Evolutionary conservation across 1,284 basidiomycete genomes (phyloP), one percentile per base, ranked within the genome.

Genomic region (Heliocybe sulcata): DNA sequence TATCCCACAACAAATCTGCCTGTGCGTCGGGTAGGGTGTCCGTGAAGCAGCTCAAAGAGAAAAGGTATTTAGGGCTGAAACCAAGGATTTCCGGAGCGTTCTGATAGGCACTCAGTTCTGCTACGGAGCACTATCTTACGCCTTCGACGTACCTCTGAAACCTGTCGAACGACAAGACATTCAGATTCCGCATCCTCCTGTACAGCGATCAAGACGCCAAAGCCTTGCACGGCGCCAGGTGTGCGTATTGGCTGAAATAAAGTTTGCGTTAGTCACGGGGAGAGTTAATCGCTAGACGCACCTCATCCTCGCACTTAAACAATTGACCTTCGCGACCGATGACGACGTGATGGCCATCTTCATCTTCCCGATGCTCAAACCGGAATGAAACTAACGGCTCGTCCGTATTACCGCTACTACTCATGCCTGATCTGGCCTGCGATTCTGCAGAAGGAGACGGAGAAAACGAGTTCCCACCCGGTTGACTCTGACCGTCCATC

Each of bases 201-300:
- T 1, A 94, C 71, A 0, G 83, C 90, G 51, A 95, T 79, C 16
- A 94, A 76, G 0, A 94, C 87, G 9, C 92, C 92, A 64, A 90
- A 96, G 0, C 85, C 85, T 70, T 96, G 92, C 0, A 94, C 81
- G 0, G 92, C 87, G 1, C 92, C 92, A 2, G 92, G 92, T 0
- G 87, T 86, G 10, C 85, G 83, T 53, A 96, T 94, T 0, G 92
- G 92, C 84, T 86, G 53, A 12, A 42, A 23, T 52, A 6, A 8
- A 4, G 27, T 49, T 20, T 20, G 19, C n/a, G 3, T 20, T 42
- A n/a, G 3, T 9, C n/a, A 3, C 19, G 6, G 16, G n/a, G 6
- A n/a, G 4, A 42, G 16, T 9, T n/a, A 22, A 42, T 38, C 6
- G 12, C 2, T 19, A 49, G 42, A 42, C 69, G 31, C 53, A 87